Percentiles rank a stretch among this genome's conserved stretches.
These are phyloP conservation scores for Naganishia albida DNA, from an alignment of 1,284 basidiomycete genomes.

Conservation along the genomic window DNA sequence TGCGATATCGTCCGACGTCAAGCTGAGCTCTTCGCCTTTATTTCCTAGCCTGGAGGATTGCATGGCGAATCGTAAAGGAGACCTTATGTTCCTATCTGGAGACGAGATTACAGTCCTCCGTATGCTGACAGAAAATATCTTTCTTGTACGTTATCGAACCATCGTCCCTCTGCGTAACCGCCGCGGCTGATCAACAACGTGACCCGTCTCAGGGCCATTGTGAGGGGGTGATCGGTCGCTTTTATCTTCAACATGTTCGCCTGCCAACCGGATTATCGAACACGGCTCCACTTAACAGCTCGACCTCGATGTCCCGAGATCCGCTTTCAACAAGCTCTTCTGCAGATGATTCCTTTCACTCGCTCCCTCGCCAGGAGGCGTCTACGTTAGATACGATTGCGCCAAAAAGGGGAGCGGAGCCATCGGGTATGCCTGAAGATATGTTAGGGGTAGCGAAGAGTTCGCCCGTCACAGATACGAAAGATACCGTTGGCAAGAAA, in stretches of 20 bases:
- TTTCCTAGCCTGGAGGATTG: slow-evolving; percentile 22
- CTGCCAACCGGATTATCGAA: neutral
- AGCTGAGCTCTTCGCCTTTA: neutral
- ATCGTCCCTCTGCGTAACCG: neutral
- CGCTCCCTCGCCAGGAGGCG: no score
- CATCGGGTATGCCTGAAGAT: no score
- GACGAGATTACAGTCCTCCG: slow-evolving; percentile 32
- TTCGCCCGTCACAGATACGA: no score
- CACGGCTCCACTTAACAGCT: neutral
- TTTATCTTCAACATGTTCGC: slow-evolving; percentile 8
- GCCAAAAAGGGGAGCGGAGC: no score
- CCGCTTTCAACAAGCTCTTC: neutral
- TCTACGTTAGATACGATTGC: no score
- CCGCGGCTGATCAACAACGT: neutral
- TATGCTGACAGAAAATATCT: slow-evolving; percentile 21
- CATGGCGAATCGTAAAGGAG: slow-evolving; percentile 29
- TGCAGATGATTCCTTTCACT: no score
- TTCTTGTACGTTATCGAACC: slow-evolving; percentile 26
- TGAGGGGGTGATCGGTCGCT: slow-evolving; percentile 32
- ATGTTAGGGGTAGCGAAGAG: no score
- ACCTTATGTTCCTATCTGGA: slow-evolving; percentile 34
- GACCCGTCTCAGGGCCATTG: slow-evolving; percentile 15
- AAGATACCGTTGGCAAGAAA: no score
- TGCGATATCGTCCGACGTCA: neutral
- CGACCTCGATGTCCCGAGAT: neutral